phyloP scores from a whole-genome alignment of 495 filamentous ascomycete genomes.

The Xylaria intraflava region DNA sequence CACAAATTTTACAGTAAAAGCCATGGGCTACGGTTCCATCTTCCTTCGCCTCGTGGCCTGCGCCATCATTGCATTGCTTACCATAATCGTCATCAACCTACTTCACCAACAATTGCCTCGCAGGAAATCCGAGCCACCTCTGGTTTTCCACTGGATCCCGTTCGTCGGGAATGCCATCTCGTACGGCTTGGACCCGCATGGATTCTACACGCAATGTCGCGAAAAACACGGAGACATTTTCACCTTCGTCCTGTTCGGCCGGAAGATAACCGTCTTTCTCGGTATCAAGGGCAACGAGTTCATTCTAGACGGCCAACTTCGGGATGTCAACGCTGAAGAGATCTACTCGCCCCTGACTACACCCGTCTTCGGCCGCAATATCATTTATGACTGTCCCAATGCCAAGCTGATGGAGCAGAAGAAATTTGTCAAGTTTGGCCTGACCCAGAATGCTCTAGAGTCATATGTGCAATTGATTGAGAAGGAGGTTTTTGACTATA shows the following conservation, averaged over 20 bases:
- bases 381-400: constrained; percentile 68
- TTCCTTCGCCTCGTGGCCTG: background rate
- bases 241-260: constrained; percentile 61
- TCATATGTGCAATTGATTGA: constrained; percentile 59
- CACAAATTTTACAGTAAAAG: too few relatives aligned
- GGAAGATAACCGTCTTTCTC: constrained; percentile 58
- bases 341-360: constrained; percentile 60
- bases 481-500: constrained; percentile 52
- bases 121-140: constrained; percentile 55
- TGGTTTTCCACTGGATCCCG: constrained; percentile 67
- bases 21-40: background rate
- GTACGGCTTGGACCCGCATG: constrained; percentile 63
- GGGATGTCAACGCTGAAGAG: constrained; percentile 62
- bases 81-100: constrained; percentile 46
- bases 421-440: constrained; percentile 64
- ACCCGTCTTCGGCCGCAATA: constrained; percentile 62
- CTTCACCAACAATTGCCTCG: constrained; percentile 30
- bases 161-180: constrained; percentile 56
- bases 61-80: constrained; percentile 34
- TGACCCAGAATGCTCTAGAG: constrained; percentile 54
- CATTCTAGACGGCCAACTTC: constrained; percentile 61
- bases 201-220: constrained; percentile 54
- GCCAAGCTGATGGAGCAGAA: constrained; percentile 69
- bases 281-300: constrained; percentile 61
- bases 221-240: constrained; percentile 65